Percentiles rank a stretch among this genome's conserved stretches.
phyloP scores from a whole-genome alignment of 2,329 filamentous ascomycete genomes.

The Massarina eburnea region DNA sequence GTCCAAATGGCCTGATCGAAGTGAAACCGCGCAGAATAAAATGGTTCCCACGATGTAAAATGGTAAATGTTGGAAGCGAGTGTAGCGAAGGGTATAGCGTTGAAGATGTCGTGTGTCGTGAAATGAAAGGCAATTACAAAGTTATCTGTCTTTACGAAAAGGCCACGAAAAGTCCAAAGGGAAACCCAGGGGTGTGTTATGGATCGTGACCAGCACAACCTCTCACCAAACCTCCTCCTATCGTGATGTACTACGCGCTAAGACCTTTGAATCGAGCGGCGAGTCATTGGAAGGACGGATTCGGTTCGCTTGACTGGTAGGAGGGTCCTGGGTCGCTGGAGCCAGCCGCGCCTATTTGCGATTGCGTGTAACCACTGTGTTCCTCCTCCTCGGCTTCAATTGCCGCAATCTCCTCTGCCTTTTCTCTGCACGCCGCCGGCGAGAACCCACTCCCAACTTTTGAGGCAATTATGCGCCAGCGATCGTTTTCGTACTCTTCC shows the following conservation, averaged over 20 bases:
- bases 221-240: slow-evolving; percentile 7
- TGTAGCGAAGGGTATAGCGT: slow-evolving; percentile 33
- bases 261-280: slow-evolving; percentile 34
- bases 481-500: slow-evolving; percentile 85
- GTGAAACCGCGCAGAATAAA: slow-evolving; percentile 11
- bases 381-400: slow-evolving; percentile 31
- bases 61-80: slow-evolving; percentile 15
- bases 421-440: slow-evolving; percentile 81
- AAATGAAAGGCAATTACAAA: slow-evolving; percentile 33
- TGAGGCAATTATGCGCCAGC: slow-evolving; percentile 87
- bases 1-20: slow-evolving; percentile 6
- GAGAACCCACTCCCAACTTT: slow-evolving; percentile 92
- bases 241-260: slow-evolving; percentile 26
- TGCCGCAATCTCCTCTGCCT: slow-evolving; percentile 63
- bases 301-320: slow-evolving; percentile 29
- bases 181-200: slow-evolving; percentile 14
- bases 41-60: slow-evolving; percentile 5
- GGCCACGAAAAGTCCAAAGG: slow-evolving; percentile 16
- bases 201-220: slow-evolving; percentile 38
- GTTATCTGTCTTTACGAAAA: slow-evolving; percentile 17
- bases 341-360: slow-evolving; percentile 30
- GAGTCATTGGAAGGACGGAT: slow-evolving; percentile 39
- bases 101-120: slow-evolving; percentile 34
- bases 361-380: slow-evolving; percentile 33
- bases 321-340: slow-evolving; percentile 26